Percentiles rank a stretch among this genome's conserved stretches.
These are phyloP conservation scores for Magnaporthales sp. DNA, from an alignment of 2,329 filamentous ascomycete genomes.

Conservation along the genomic window DNA sequence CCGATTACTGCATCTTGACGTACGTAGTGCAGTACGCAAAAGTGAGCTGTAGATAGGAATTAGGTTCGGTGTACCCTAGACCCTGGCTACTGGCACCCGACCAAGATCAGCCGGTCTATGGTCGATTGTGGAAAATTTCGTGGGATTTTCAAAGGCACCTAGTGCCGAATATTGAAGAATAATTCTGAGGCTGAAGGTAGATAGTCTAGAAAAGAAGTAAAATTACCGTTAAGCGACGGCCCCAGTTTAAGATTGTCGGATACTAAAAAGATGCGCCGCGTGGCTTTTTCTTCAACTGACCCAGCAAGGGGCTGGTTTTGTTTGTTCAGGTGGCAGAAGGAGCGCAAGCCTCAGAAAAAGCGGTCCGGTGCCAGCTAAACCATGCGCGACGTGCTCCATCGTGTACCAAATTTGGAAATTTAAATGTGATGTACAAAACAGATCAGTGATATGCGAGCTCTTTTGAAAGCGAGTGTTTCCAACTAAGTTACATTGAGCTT, in stretches of 20 bases:
- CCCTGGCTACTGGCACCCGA: not conserved
- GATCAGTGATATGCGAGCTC: not conserved
- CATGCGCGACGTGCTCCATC: not conserved
- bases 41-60: not conserved
- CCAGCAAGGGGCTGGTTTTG: not conserved
- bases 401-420: not conserved
- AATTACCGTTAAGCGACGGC: not conserved
- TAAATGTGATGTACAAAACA: not conserved
- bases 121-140: not conserved
- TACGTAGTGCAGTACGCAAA: not conserved
- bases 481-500: not conserved
- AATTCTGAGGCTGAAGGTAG: not conserved
- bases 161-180: not conserved
- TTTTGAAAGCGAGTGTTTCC: not conserved
- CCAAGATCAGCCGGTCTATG: not conserved
- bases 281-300: not conserved
- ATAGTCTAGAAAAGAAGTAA: not conserved
- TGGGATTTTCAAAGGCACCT: not conserved
- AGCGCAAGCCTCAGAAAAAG: not conserved
- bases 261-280: not conserved
- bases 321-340: not conserved
- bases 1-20: not conserved
- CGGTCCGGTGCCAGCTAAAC: not conserved
- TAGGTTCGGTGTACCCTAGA: not conserved
- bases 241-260: not conserved